Conservation (phyloP, 371 early-diverging fungal species). For the Haplosporangium sp. region DNA sequence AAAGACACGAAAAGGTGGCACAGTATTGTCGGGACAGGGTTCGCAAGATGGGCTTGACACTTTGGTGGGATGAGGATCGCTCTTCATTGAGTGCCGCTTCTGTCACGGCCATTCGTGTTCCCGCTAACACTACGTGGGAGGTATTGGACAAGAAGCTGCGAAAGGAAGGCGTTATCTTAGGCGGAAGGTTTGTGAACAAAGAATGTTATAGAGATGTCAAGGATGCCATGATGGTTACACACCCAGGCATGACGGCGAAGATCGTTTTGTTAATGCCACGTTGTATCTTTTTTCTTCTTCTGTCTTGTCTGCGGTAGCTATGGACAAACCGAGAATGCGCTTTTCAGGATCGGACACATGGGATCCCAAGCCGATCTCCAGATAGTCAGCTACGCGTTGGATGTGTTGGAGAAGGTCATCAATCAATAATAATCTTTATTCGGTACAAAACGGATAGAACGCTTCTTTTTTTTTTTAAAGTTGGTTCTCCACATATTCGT, state of each 20-base stretch:
- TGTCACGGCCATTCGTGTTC: constrained; percentile 46
- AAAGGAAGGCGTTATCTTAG: constrained; percentile 44
- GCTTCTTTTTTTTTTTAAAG: too few relatives aligned
- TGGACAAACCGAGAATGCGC: constrained; percentile 37
- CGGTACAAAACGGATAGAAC: too few relatives aligned
- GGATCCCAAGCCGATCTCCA: constrained; percentile 38
- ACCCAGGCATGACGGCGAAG: too few relatives aligned
- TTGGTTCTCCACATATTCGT: too few relatives aligned
- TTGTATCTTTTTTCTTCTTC: background rate
- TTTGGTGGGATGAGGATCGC: constrained; percentile 39
- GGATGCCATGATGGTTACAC: background rate
- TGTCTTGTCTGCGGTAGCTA: constrained; percentile 15
- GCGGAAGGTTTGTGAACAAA: constrained; percentile 35
- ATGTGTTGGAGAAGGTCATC: constrained; percentile 33
- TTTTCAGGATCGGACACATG: constrained; percentile 54
- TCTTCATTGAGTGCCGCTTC: constrained; percentile 28
- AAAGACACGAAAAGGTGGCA: constrained; percentile 29
- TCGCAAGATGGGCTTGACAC: constrained; percentile 39
- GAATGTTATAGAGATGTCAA: background rate
- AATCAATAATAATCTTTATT: background rate
- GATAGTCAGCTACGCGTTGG: constrained; percentile 31
- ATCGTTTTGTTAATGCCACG: background rate
- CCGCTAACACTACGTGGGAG: constrained; percentile 47
- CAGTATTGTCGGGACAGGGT: constrained; percentile 39
- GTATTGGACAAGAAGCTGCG: constrained; percentile 39